These are phyloP conservation scores for Pseudonitzschia delicatissima DNA, from an alignment of 108 stramenopile genomes.

Conservation along the genomic window DNA sequence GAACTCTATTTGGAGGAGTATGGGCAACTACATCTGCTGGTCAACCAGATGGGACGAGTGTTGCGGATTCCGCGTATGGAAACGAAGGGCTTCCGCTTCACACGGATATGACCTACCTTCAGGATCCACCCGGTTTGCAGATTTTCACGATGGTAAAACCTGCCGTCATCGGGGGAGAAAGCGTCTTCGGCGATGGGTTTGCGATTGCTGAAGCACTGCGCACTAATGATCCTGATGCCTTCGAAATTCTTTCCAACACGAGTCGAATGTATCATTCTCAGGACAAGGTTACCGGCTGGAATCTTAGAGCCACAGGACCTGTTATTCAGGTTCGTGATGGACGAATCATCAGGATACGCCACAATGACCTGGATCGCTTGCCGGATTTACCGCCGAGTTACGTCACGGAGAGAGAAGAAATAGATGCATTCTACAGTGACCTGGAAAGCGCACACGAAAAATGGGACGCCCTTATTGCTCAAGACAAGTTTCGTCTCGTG, in stretches of 20 bases:
- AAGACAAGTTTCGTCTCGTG: conserved; percentile 69
- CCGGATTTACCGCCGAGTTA: conserved; percentile 68
- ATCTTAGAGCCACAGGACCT: conserved; percentile 69
- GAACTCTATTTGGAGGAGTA: conserved; percentile 76
- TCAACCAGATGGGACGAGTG: conserved; percentile 49
- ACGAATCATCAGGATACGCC: conserved; percentile 59
- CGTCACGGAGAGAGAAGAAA: conserved; percentile 25
- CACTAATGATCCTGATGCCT: conserved; percentile 48
- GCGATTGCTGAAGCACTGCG: conserved; percentile 55
- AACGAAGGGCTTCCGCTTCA: conserved; percentile 72
- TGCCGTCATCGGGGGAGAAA: conserved; percentile 51
- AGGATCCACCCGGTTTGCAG: conserved; percentile 80
- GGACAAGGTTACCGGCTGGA: conserved; percentile 71
- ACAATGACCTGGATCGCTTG: conserved; percentile 83
- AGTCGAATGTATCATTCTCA: conserved; percentile 61
- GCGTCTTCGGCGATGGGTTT: conserved; percentile 73
- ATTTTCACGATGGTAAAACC: conserved; percentile 84
- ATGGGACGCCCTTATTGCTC: conserved; percentile 63
- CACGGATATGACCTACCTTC: conserved; percentile 81
- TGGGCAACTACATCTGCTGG: conserved; percentile 63
- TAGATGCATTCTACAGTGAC: conserved; percentile 49
- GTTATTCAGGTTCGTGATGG: conserved; percentile 52
- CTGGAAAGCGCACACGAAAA: conserved; percentile 55
- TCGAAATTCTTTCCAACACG: conserved; percentile 47
- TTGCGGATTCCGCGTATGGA: conserved; percentile 83